Base-by-base conservation (phyloP, 2,329 filamentous ascomycete genomes). In the Alternaria ethzedia region DNA sequence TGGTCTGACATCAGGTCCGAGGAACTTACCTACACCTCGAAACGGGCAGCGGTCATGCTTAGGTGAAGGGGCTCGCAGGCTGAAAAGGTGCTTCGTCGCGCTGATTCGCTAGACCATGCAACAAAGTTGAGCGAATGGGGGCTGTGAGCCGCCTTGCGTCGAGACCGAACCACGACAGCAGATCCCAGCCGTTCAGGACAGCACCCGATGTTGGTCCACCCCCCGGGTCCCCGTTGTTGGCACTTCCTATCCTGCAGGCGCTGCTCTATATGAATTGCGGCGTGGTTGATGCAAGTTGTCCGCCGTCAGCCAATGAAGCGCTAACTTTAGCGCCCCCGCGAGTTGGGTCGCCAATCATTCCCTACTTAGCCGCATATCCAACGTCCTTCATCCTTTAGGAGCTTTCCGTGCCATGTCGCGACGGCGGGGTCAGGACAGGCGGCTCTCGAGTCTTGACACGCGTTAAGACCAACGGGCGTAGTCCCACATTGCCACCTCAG, bases 401-500 rank as follows among this genome's bases (percentile, higher is more conserved):
- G 32, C 57, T 55, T 59, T 51, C 70, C 67, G 66, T 57, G 63
- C 65, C 70, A 72, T 70, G 65, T 61, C 65, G 59, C 62, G 41
- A 64, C 63, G 54, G 62, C 52, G 59, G 56, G 66, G 66, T 47
- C 57, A 56, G 55, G 44, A 55, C 60, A 66, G 30, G 65, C 59
- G 57, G 55, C 58, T 66, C 58, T 66, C 61, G 61, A 65, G 41
- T 63, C 61, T 63, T 63, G 58, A 66, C 65, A 65, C 61, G 64
- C 63, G 50, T 66, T 67, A 62, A 66, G 58, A 68, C 60, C 57
- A 56, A 63, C 70, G 51, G 36, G 59, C 59, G 66, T 60, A 47
- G 64, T 11, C 58, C 55, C 62, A 62, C 63, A 36, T 68, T 59
- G 68, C 73, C 66, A 71, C 70, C 49, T 59, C 46, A 32, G 41